phyloP scores from a whole-genome alignment of 2,329 filamentous ascomycete genomes.

The Venturiaceae sp. region DNA sequence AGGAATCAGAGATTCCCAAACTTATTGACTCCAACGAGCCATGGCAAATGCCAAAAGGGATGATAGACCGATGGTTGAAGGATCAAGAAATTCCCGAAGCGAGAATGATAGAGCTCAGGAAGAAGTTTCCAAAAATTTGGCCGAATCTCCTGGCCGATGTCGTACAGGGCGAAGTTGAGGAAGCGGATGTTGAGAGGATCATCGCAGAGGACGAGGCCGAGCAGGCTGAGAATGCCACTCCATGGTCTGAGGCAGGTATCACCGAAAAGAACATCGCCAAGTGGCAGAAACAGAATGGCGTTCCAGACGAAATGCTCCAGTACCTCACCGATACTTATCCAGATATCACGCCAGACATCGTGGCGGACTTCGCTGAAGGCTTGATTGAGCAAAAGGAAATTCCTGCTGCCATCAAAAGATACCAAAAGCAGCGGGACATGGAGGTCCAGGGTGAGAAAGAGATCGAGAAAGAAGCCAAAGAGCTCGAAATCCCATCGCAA shows the following conservation, averaged over 20 bases:
- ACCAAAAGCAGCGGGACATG: neutral
- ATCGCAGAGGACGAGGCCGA: neutral
- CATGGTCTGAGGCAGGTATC: neutral
- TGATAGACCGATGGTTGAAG: neutral
- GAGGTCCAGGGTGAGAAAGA: too few species aligned
- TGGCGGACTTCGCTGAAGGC: neutral
- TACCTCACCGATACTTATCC: neutral
- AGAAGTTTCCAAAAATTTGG: neutral
- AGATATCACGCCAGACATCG: neutral
- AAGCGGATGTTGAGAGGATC: neutral
- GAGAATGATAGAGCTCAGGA: neutral
- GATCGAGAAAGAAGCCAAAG: too few species aligned
- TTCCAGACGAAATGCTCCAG: neutral
- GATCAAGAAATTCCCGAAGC: neutral
- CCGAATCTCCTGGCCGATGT: neutral
- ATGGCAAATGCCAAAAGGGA: neutral
- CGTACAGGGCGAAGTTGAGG: neutral
- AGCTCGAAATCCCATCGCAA: neutral
- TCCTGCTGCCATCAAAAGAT: neutral
- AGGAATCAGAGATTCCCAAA: neutral
- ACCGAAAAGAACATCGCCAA: neutral
- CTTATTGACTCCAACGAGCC: neutral
- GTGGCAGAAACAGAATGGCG: neutral
- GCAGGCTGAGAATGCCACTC: neutral
- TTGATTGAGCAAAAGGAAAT: neutral